These are phyloP conservation scores for Aspergillus ellipticus DNA, from an alignment of 495 filamentous ascomycete species.

Conservation along the genomic window DNA sequence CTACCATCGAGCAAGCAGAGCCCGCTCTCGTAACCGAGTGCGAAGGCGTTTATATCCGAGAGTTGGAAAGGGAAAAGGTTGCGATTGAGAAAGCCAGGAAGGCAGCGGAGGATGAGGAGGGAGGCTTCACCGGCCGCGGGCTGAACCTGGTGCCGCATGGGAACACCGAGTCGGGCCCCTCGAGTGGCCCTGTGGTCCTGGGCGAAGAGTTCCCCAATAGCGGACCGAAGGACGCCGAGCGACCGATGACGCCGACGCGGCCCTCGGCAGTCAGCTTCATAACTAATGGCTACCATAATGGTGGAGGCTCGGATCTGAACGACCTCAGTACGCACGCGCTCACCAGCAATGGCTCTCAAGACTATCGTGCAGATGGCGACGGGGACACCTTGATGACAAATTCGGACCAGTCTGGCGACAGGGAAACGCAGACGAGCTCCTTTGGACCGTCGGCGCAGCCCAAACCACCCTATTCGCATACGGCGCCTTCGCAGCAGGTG, in stretches of 20 bases:
- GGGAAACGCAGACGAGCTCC: slow-evolving; percentile 45
- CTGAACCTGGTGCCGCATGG: slow-evolving; percentile 42
- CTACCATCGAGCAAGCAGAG: slow-evolving; percentile 58
- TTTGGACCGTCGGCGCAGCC: slow-evolving; percentile 53
- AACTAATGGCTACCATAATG: slow-evolving; percentile 47
- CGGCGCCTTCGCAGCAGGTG: slow-evolving; percentile 50
- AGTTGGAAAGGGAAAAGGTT: slow-evolving; percentile 65
- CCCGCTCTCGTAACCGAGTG: slow-evolving; percentile 65
- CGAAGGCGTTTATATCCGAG: slow-evolving; percentile 70
- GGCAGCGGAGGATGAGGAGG: slow-evolving; percentile 41
- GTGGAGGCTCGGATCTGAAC: slow-evolving; percentile 46
- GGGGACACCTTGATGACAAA: slow-evolving; percentile 51
- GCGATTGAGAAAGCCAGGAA: slow-evolving; percentile 58
- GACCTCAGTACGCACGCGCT: slow-evolving; percentile 36
- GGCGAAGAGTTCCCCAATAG: slow-evolving; percentile 53
- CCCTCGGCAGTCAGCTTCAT: slow-evolving; percentile 47
- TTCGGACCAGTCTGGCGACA: slow-evolving; percentile 38
- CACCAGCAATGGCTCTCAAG: slow-evolving; percentile 65
- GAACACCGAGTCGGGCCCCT: slow-evolving; percentile 40
- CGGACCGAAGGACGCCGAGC: slow-evolving; percentile 27
- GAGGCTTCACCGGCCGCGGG: slow-evolving; percentile 21
- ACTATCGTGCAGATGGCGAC: slow-evolving; percentile 55
- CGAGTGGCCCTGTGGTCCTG: slow-evolving; percentile 57
- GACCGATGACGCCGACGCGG: slow-evolving; percentile 51
- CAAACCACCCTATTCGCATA: slow-evolving; percentile 44